phyloP scores from a whole-genome alignment of 441 rosid species.

The Melastoma candidum region DNA sequence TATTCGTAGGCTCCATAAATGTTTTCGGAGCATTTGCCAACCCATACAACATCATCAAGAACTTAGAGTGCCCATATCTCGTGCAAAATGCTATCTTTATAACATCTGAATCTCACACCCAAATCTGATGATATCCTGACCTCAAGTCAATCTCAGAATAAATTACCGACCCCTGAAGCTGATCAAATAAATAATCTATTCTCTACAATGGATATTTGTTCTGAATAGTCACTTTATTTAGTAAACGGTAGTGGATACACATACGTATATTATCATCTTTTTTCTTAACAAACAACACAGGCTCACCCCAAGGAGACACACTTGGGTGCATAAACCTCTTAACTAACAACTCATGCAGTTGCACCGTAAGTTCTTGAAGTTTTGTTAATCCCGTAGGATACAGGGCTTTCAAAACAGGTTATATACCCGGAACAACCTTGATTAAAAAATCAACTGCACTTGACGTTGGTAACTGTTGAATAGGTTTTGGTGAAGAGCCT shows the following conservation, averaged over 20 bases:
- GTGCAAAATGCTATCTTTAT: not conserved
- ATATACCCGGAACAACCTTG: too few relatives aligned
- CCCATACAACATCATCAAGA: too few relatives aligned
- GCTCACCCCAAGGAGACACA: not conserved
- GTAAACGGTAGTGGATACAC: not conserved
- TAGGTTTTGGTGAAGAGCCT: too few relatives aligned
- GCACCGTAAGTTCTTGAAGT: not conserved
- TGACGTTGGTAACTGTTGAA: too few relatives aligned
- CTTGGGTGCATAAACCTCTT: slow-evolving; percentile 1
- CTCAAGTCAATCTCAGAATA: not conserved
- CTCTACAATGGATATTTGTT: not conserved
- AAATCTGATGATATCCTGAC: not conserved
- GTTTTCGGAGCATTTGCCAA: too few relatives aligned
- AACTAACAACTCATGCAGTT: not conserved
- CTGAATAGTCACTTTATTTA: not conserved
- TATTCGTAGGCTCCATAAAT: not conserved
- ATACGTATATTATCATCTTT: slow-evolving; percentile 1
- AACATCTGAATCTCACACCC: not conserved
- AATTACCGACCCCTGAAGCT: not conserved
- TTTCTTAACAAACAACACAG: not conserved
- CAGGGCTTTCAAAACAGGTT: too few relatives aligned
- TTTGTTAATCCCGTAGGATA: not conserved
- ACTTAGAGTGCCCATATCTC: not conserved
- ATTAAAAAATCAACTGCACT: too few relatives aligned
- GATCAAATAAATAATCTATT: slow-evolving; percentile 5